Evolutionary conservation across 192 early-diverging fungal genomes (phyloP).

Genomic region (Coemansia sp.): DNA sequence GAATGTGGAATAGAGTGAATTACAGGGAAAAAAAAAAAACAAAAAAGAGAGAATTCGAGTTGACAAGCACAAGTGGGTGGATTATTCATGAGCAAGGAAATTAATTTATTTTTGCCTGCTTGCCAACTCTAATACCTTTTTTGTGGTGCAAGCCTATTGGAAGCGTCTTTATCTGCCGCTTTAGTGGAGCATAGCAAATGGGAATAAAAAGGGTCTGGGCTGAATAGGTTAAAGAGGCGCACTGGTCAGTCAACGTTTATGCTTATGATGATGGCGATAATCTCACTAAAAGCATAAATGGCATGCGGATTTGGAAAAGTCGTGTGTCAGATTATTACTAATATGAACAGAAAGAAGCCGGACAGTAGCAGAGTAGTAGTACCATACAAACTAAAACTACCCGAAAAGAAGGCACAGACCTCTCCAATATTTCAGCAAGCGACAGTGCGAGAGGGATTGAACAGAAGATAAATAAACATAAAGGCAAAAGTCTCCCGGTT

Average conservation of each 20-base stretch:
- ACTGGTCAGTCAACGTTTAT: neutral
- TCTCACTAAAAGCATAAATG: slow-evolving; percentile 3
- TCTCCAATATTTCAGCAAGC: neutral
- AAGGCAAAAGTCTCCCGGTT: neutral
- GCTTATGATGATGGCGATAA: neutral
- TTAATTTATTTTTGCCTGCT: neutral
- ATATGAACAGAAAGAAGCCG: neutral
- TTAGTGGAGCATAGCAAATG: neutral
- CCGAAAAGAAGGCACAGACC: neutral
- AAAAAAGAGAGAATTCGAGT: neutral
- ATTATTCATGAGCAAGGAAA: neutral
- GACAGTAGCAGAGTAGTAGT: slow-evolving; percentile 1
- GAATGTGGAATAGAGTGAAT: neutral
- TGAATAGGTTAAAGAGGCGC: neutral
- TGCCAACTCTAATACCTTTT: neutral
- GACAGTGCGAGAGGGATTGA: neutral
- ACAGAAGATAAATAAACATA: neutral
- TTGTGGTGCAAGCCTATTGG: neutral
- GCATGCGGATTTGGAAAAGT: neutral
- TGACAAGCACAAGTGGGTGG: neutral
- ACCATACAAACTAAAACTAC: neutral
- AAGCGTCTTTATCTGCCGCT: neutral
- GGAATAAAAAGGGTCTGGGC: neutral
- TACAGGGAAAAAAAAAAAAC: neutral
- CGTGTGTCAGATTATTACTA: neutral